Conservation (phyloP, 1,284 basidiomycete species). For the Ustilago shanxiensis region DNA sequence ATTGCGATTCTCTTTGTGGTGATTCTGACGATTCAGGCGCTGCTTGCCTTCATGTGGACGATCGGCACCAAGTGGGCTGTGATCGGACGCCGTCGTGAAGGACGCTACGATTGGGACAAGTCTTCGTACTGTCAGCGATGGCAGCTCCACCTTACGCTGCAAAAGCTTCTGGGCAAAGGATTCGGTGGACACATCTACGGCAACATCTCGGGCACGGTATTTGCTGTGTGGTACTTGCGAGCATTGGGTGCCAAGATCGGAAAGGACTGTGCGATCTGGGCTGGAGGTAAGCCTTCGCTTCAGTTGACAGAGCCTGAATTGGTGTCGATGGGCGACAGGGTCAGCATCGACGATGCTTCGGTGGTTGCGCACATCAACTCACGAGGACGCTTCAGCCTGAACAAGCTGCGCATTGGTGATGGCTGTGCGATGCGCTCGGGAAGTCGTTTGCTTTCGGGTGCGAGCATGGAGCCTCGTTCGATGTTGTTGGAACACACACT, state of each 20-base stretch:
- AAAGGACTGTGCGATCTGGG: slow-evolving; percentile 67
- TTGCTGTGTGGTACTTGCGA: slow-evolving; percentile 68
- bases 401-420: slow-evolving; percentile 68
- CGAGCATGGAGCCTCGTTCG: slow-evolving; percentile 67
- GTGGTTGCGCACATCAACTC: slow-evolving; percentile 70
- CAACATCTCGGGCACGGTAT: slow-evolving; percentile 63
- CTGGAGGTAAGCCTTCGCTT: slow-evolving; percentile 68
- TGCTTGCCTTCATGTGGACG: slow-evolving; percentile 65
- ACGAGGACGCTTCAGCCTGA: slow-evolving; percentile 68
- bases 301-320: slow-evolving; percentile 69
- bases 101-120: slow-evolving; percentile 70
- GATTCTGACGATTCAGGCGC: slow-evolving; percentile 60
- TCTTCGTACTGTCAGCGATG: slow-evolving; percentile 70
- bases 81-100: slow-evolving; percentile 68
- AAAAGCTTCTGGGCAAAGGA: slow-evolving; percentile 63
- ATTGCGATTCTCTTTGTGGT: slow-evolving; percentile 66
- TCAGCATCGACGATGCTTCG: slow-evolving; percentile 68
- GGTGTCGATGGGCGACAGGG: slow-evolving; percentile 67
- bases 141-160: slow-evolving; percentile 68
- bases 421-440: slow-evolving; percentile 68
- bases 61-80: slow-evolving; percentile 68
- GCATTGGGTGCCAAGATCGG: slow-evolving; percentile 67
- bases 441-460: slow-evolving; percentile 66
- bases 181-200: slow-evolving; percentile 68
- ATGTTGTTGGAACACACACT: slow-evolving; percentile 70